These are phyloP conservation scores for Halocafeteria seosinensis DNA, from an alignment of 108 stramenopile species.

Conservation along the genomic window DNA sequence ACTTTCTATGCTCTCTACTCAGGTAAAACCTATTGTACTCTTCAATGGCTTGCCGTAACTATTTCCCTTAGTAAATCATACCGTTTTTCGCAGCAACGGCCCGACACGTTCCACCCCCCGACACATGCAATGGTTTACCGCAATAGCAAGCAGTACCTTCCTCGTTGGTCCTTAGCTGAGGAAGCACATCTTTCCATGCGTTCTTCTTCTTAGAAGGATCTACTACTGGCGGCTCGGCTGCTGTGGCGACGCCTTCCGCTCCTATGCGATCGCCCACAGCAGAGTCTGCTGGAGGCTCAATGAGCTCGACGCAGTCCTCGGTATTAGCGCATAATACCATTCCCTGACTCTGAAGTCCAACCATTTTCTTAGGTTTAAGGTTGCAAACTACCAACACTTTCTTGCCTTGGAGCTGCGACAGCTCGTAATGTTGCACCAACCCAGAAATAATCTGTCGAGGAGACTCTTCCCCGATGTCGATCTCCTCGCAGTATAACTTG, in stretches of 20 bases:
- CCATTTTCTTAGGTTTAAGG: constrained; percentile 84
- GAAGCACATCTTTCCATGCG: neutral
- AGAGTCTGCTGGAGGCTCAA: constrained; percentile 76
- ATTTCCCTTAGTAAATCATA: too few species aligned
- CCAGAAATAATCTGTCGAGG: constrained; percentile 76
- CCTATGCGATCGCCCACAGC: constrained; percentile 67
- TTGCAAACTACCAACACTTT: constrained; percentile 80
- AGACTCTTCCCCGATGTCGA: constrained; percentile 73
- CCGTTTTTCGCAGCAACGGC: too few species aligned
- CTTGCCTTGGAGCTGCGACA: constrained; percentile 69
- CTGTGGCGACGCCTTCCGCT: constrained; percentile 53
- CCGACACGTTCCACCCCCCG: too few species aligned
- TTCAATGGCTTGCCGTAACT: too few species aligned
- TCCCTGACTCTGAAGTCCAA: constrained; percentile 75
- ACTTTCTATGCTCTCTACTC: too few species aligned
- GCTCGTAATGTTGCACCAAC: constrained; percentile 60
- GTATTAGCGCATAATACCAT: constrained; percentile 89
- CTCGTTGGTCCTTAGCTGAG: neutral
- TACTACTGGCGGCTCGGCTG: neutral
- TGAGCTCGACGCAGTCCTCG: constrained; percentile 60
- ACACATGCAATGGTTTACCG: neutral
- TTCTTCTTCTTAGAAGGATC: neutral
- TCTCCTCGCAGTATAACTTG: constrained; percentile 92
- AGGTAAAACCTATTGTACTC: too few species aligned
- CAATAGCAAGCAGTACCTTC: neutral